Evolutionary conservation across 306 rosid genomes (phyloP).

Genomic region (Vachellia pachyceras): DNA sequence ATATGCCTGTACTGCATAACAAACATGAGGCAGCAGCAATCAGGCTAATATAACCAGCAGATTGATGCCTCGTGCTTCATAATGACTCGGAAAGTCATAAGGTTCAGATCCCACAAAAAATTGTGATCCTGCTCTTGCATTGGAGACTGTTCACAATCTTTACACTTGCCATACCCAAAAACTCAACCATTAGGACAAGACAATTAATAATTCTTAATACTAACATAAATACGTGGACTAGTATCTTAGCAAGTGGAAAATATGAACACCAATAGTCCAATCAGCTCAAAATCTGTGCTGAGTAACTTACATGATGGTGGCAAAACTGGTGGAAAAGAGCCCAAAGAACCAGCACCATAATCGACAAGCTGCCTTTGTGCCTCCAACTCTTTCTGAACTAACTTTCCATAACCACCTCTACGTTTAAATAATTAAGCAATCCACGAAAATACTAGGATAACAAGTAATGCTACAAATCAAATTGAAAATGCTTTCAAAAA

Average conservation of each 20-base stretch:
- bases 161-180: not conserved
- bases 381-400: constrained; percentile 91
- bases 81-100: not conserved
- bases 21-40: not conserved
- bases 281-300: constrained; percentile 33
- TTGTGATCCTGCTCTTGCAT: not conserved
- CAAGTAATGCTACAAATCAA: not conserved
- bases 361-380: constrained; percentile 97
- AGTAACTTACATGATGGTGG: constrained; percentile 73
- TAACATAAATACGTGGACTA: too few species aligned
- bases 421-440: constrained; percentile 75
- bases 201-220: too few species aligned
- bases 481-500: not conserved
- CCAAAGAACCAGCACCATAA: constrained; percentile 95
- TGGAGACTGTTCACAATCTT: not conserved
- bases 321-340: constrained; percentile 73
- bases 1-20: not conserved
- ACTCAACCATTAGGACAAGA: too few species aligned
- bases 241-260: constrained; percentile 15
- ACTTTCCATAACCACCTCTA: constrained; percentile 96
- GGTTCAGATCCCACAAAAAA: not conserved
- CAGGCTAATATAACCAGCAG: not conserved
- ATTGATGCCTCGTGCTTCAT: not conserved
- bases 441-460: too few species aligned
- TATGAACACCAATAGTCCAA: constrained; percentile 15